Evolutionary conservation across 2,329 filamentous ascomycete genomes (phyloP), one percentile per base, ranked within the genome.

Genomic region (Penicillium sp.): DNA sequence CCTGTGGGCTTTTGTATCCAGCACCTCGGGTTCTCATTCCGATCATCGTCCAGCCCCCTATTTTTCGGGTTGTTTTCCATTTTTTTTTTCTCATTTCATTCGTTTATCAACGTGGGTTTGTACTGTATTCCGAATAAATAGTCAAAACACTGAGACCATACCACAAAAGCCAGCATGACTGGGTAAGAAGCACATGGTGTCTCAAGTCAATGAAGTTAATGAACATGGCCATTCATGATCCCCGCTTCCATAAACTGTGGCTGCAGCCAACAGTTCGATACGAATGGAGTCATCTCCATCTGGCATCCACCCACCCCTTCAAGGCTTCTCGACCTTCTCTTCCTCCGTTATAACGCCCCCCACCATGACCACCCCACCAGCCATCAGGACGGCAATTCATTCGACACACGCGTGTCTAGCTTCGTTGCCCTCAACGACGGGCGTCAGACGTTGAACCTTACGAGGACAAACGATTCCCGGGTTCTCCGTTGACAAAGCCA

Each of bases 371-470:
- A 37, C 31, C 46, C 46, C 46, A 49, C 46, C 27, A 22, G n/a
- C 27, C n/a, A 35, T 49, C 31, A 49, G 19, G 27, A 35, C 31
- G 27, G 41, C 24, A 39, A 39, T 37, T 19, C 19, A 36, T 46
- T 46, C 31, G 13, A 31, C 19, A 24, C 18, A 37, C 41, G 19
- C 31, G 43, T 22, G 40, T n/a, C 24, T 58, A 55, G 58, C 51
- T 43, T 47, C 40, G 55, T 56, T 36, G 50, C 40, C 44, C 58
- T 60, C 24, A 36, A 59, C 59, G 27, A 50, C 51, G 50, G 54
- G 56, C 36, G 61, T 57, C 40, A 58, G 58, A 59, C 55, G 52
- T 61, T 58, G 46, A 64, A 64, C 59, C 44, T 61, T 58, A 40
- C 33, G 50, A 27, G 43, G 53, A 33, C 16, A 50, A 56, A 55